Percentiles rank a stretch among this genome's conserved stretches.
phyloP scores from a whole-genome alignment of 2,329 filamentous ascomycete species.

The Fusarium sp. region DNA sequence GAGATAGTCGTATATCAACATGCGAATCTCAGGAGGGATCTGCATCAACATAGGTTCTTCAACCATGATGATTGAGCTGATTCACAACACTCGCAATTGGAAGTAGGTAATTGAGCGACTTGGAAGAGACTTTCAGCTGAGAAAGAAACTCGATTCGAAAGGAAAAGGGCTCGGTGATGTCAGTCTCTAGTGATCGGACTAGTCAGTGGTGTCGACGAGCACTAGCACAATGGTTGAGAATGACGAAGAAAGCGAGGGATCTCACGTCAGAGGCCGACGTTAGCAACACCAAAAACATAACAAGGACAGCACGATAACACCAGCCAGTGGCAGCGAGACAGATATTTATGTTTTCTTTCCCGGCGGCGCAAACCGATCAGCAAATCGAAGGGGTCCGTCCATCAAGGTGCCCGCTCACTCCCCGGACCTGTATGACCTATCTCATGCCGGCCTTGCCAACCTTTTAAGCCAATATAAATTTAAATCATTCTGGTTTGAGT shows the following conservation, averaged over 20 bases:
- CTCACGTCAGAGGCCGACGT: slow-evolving; percentile 40
- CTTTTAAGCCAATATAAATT: slow-evolving; percentile 19
- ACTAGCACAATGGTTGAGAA: slow-evolving; percentile 24
- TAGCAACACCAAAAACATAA: slow-evolving; percentile 9
- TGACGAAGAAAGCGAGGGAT: slow-evolving; percentile 25
- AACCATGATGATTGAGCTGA: slow-evolving; percentile 32
- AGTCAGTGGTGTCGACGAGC: slow-evolving; percentile 21
- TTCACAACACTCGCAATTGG: neutral
- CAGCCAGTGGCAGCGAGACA: slow-evolving; percentile 4
- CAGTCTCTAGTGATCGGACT: slow-evolving; percentile 23
- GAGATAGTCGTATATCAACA: slow-evolving; percentile 60
- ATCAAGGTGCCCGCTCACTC: slow-evolving; percentile 46
- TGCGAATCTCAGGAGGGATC: slow-evolving; percentile 58
- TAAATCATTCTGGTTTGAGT: slow-evolving; percentile 17
- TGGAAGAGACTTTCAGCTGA: neutral
- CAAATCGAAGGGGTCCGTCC: slow-evolving; percentile 33
- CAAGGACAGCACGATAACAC: slow-evolving; percentile 21
- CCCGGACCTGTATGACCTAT: slow-evolving; percentile 37
- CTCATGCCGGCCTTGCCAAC: slow-evolving; percentile 36
- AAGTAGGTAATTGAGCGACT: neutral
- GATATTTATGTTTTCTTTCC: slow-evolving; percentile 42
- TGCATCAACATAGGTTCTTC: slow-evolving; percentile 50
- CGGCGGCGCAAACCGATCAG: slow-evolving; percentile 21
- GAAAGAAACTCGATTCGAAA: slow-evolving; percentile 10
- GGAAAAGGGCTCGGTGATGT: slow-evolving; percentile 23